Evolutionary conservation across 441 rosid species (phyloP).

Genomic region (Aquilaria agallochum): DNA sequence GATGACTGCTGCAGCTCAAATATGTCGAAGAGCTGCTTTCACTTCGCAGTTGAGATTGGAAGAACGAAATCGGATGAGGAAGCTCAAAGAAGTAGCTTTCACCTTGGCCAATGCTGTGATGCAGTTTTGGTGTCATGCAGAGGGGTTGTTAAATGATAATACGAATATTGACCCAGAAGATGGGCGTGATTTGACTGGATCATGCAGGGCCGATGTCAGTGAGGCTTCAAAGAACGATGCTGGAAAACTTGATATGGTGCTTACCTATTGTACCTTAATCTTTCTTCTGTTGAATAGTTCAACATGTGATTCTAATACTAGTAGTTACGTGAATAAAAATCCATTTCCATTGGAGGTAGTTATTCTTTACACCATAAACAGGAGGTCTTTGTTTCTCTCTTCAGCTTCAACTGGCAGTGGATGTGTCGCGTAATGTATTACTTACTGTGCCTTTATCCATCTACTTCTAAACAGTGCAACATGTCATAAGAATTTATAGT

Average conservation of each 20-base stretch:
- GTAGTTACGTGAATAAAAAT: too few relatives aligned
- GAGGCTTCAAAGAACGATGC: slow-evolving; percentile 38
- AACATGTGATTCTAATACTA: too few relatives aligned
- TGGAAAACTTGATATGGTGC: slow-evolving; percentile 41
- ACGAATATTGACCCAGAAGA: slow-evolving; percentile 23
- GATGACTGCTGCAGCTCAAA: slow-evolving; percentile 86
- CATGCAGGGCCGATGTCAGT: slow-evolving; percentile 24
- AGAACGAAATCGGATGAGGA: slow-evolving; percentile 37
- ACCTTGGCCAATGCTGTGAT: slow-evolving; percentile 68
- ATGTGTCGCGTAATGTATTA: too few relatives aligned
- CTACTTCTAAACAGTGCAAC: too few relatives aligned
- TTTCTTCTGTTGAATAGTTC: too few relatives aligned
- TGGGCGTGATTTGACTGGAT: slow-evolving; percentile 24
- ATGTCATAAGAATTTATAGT: too few relatives aligned
- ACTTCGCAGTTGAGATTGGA: slow-evolving; percentile 55
- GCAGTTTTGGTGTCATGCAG: slow-evolving; percentile 78
- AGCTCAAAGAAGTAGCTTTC: slow-evolving; percentile 56
- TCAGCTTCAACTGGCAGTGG: too few relatives aligned
- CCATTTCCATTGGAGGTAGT: too few relatives aligned
- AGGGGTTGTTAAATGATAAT: slow-evolving; percentile 29
- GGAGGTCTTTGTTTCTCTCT: too few relatives aligned
- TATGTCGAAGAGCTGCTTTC: slow-evolving; percentile 58
- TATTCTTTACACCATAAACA: too few relatives aligned
- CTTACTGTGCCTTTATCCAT: too few relatives aligned
- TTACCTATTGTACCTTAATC: background rate